phyloP scores from a whole-genome alignment of 441 rosid genomes.

The Gossypium gossypioides region DNA sequence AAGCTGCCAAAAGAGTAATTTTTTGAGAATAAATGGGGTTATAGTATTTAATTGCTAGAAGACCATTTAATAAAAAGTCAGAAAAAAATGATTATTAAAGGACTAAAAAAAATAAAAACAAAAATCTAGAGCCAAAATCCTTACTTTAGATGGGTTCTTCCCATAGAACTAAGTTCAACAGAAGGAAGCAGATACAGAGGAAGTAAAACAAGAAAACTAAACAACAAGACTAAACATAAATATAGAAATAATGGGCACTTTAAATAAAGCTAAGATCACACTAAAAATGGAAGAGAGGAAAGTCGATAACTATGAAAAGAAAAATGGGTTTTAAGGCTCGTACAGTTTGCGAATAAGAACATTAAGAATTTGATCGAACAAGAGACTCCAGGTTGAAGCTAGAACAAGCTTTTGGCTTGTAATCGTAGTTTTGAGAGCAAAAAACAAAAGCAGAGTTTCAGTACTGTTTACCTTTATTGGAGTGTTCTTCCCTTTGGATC shows the following conservation, averaged over 20 bases:
- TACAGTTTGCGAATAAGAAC: no score
- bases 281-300: slow-evolving; percentile 1
- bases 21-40: not conserved
- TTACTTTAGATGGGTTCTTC: not conserved
- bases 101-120: not conserved
- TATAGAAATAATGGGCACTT: not conserved
- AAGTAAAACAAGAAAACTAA: slow-evolving; percentile 12
- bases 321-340: not conserved
- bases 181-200: not conserved
- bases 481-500: not conserved
- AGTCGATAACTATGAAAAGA: not conserved
- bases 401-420: no score
- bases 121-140: not conserved
- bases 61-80: not conserved
- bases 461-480: no score
- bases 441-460: no score
- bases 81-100: not conserved
- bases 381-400: no score
- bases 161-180: not conserved
- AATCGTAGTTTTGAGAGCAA: no score
- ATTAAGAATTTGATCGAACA: no score
- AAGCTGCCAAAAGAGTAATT: not conserved
- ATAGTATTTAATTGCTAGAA: not conserved
- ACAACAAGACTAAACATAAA: slow-evolving; percentile 6
- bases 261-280: slow-evolving; percentile 8